A percentile compares a stretch with the other conserved stretches of the same genome.
phyloP scores from a whole-genome alignment of 345 rosid genomes.

The Acer yangbiense region DNA sequence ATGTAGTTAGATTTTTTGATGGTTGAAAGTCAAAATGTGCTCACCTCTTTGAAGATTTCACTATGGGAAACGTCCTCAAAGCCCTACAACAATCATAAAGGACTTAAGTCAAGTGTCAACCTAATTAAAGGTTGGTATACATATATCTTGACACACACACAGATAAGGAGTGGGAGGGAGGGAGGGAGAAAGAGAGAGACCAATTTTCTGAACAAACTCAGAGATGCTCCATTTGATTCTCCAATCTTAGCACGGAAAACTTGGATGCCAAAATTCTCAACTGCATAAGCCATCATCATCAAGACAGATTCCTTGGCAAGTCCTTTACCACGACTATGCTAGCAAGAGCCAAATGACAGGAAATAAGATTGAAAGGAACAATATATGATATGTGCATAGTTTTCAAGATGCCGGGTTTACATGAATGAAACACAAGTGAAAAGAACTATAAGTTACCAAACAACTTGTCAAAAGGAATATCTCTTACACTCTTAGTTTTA shows the following conservation, averaged over 20 bases:
- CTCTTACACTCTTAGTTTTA: background rate
- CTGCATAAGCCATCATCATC: conserved; percentile 88
- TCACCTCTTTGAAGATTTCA: conserved; percentile 81
- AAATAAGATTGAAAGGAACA: conserved; percentile 19
- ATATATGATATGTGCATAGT: background rate
- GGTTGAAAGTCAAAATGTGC: conserved; percentile 8
- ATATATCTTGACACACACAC: background rate
- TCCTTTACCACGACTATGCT: conserved; percentile 92
- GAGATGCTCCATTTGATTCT: conserved; percentile 75
- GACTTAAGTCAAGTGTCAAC: conserved; percentile 5
- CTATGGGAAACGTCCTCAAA: conserved; percentile 68
- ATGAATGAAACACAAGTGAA: background rate
- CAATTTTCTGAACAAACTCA: conserved; percentile 70
- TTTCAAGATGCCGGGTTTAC: background rate
- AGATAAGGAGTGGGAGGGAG: no score
- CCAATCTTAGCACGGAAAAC: conserved; percentile 78
- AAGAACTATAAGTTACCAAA: background rate
- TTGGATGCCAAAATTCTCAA: conserved; percentile 60
- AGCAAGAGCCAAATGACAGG: conserved; percentile 36
- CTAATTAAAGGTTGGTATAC: background rate
- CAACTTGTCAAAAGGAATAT: background rate
- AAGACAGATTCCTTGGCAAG: conserved; percentile 84
- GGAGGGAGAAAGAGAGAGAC: conserved; percentile 47
- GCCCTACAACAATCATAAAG: conserved; percentile 49
- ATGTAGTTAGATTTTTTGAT: background rate